Percentiles rank a stretch among this genome's conserved stretches.
Evolutionary conservation across 176 grass and related monocot species (phyloP).

Genomic region (Raddia guianensis): DNA sequence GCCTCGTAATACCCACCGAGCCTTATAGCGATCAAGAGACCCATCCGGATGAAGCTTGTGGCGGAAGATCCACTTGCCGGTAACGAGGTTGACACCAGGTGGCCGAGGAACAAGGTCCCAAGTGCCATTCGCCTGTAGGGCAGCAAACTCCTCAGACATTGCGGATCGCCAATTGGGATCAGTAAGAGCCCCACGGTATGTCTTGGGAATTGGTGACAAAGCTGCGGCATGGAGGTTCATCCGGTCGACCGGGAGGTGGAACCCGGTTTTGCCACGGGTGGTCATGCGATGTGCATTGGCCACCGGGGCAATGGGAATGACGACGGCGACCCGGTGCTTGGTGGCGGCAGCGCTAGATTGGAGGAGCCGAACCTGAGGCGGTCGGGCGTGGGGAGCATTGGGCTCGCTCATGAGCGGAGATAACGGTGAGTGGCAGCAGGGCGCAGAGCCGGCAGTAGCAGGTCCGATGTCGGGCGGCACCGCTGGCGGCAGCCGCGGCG

Average conservation of each 20-base stretch:
- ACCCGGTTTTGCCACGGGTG: background rate
- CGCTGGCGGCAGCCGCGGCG: too few species aligned
- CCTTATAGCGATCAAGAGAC: background rate
- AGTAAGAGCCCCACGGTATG: background rate
- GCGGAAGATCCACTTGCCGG: background rate
- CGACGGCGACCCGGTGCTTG: too few species aligned
- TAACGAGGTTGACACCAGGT: background rate
- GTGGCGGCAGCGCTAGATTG: too few species aligned
- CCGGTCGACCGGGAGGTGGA: background rate
- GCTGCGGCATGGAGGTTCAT: background rate
- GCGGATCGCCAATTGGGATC: background rate
- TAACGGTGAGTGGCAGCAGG: too few species aligned
- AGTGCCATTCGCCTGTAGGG: background rate
- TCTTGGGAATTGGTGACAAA: background rate
- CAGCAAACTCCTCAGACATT: background rate
- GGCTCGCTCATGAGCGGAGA: too few species aligned
- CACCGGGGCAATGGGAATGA: background rate
- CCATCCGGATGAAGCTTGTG: background rate
- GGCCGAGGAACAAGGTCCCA: background rate
- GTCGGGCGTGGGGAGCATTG: too few species aligned
- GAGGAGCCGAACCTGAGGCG: too few species aligned
- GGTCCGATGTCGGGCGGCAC: too few species aligned
- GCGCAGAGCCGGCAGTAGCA: too few species aligned
- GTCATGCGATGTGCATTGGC: background rate
- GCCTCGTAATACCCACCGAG: background rate